phyloP scores from a whole-genome alignment of 192 early-diverging fungal species.

The Spizellomyces punctatus region DNA sequence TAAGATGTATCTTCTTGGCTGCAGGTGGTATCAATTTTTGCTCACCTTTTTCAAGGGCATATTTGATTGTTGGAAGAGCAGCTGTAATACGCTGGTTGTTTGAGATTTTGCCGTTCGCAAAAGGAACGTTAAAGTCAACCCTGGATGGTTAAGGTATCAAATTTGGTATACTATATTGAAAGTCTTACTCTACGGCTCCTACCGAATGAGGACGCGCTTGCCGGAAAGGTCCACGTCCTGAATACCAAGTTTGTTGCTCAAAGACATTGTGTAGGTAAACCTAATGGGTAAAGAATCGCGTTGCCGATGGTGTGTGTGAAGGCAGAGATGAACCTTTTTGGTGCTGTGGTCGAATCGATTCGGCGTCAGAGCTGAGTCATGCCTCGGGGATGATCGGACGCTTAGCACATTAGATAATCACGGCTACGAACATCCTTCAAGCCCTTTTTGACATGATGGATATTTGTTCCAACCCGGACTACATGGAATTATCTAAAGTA shows the following conservation, averaged over 20 bases:
- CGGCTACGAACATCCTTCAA: too few species aligned
- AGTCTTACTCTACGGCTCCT: background rate
- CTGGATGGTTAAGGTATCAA: constrained; percentile 39
- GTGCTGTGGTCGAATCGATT: too few species aligned
- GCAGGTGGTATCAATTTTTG: background rate
- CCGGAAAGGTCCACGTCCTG: constrained; percentile 77
- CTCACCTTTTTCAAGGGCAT: constrained; percentile 82
- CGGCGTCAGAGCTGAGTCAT: too few species aligned
- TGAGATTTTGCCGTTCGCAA: constrained; percentile 87
- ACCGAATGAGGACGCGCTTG: constrained; percentile 94
- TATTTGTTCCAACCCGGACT: too few species aligned
- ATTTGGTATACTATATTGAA: background rate
- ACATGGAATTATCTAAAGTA: too few species aligned
- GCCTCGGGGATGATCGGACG: too few species aligned
- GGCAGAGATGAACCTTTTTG: too few species aligned
- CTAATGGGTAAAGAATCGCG: too few species aligned
- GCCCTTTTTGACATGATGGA: too few species aligned
- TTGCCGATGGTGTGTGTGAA: too few species aligned
- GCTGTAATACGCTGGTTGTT: constrained; percentile 97
- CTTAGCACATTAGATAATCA: too few species aligned
- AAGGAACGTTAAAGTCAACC: constrained; percentile 99
- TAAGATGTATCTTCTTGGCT: too few species aligned
- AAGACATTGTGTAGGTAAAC: constrained; percentile 37
- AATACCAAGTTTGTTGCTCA: constrained; percentile 79
- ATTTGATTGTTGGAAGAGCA: constrained; percentile 92